Percentiles rank a stretch among this genome's conserved stretches.
Conservation (phyloP, 371 early-diverging fungal genomes). For the Apophysomyces trapeziformis region DNA sequence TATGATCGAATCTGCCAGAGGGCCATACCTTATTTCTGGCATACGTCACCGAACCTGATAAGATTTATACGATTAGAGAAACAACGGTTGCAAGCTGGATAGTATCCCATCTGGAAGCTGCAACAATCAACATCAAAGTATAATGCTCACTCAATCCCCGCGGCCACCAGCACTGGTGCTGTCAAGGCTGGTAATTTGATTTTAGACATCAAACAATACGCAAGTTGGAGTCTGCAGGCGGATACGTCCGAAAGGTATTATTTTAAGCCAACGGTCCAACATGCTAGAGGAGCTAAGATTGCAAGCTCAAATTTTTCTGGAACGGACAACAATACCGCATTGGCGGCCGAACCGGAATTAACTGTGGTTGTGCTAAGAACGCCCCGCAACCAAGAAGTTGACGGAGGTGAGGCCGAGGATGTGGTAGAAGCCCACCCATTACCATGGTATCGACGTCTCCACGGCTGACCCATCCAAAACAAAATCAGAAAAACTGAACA, state of each 20-base stretch:
- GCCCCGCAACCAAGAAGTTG: too few relatives aligned
- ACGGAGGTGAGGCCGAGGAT: too few relatives aligned
- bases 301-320: too few relatives aligned
- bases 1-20: background rate
- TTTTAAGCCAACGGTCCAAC: background rate
- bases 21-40: conserved; percentile 3
- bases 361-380: too few relatives aligned
- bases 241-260: conserved; percentile 18
- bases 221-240: conserved; percentile 12
- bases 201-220: conserved; percentile 6
- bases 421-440: too few relatives aligned
- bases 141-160: background rate
- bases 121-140: background rate
- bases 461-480: too few relatives aligned
- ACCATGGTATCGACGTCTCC: too few relatives aligned
- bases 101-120: background rate
- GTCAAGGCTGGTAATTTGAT: conserved; percentile 8
- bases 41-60: background rate
- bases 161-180: conserved; percentile 12
- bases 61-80: background rate
- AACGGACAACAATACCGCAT: too few relatives aligned
- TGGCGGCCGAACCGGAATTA: too few relatives aligned
- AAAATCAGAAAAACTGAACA: too few relatives aligned
- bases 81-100: background rate
- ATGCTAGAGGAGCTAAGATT: too few relatives aligned